Evolutionary conservation across 441 rosid species (phyloP).

Genomic region (Jatropha podagrica): DNA sequence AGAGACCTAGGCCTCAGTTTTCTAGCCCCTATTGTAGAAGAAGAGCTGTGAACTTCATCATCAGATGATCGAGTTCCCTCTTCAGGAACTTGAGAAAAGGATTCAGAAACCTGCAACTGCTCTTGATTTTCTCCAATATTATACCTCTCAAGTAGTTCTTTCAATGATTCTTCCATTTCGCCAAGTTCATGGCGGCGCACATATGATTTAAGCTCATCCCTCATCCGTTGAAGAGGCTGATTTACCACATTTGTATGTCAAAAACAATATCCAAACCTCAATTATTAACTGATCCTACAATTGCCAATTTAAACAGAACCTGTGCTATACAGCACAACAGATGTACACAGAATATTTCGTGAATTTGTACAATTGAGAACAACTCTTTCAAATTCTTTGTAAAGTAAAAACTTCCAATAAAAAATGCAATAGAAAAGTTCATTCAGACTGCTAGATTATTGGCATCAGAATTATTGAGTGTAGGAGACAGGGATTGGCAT

Average conservation of each 20-base stretch:
- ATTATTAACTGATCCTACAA: not conserved
- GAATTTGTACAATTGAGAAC: too few species aligned
- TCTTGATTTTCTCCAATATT: constrained; percentile 47
- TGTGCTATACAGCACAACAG: too few species aligned
- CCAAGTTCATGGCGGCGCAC: constrained; percentile 50
- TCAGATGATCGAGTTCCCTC: constrained; percentile 59
- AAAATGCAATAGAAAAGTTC: not conserved
- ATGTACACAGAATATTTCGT: too few species aligned
- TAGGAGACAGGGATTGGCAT: not conserved
- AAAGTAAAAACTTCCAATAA: not conserved
- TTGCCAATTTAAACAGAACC: not conserved
- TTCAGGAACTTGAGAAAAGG: constrained; percentile 54
- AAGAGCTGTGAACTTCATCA: constrained; percentile 55
- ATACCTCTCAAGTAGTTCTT: constrained; percentile 58
- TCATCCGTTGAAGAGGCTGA: constrained; percentile 67
- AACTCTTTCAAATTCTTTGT: too few species aligned
- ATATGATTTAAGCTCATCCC: constrained; percentile 74
- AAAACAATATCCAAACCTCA: not conserved
- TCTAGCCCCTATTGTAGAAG: constrained; percentile 41
- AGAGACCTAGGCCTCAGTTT: constrained; percentile 58
- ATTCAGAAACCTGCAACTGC: constrained; percentile 57
- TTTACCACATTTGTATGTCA: not conserved
- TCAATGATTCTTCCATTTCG: constrained; percentile 49
- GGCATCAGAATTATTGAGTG: not conserved
- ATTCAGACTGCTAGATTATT: not conserved